Conservation (phyloP, 805 yeast species). For the Lachancea thermotolerans region DNA sequence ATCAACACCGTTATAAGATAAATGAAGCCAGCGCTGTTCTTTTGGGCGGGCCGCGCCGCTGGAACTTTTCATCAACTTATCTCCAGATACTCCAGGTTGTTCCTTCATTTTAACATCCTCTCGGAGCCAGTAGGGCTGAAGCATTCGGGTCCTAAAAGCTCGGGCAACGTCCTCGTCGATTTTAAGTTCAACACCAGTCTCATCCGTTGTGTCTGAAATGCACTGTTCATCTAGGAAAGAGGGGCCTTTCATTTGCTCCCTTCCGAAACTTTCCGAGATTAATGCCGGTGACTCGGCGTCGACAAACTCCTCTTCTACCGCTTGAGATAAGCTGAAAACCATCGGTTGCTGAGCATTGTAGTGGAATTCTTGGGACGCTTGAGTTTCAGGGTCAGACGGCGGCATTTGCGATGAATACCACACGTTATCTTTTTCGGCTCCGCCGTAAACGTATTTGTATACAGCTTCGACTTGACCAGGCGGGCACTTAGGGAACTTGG, state of each 20-base stretch:
- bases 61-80: background rate
- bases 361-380: background rate
- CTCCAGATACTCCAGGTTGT: background rate
- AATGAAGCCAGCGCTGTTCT: too few species aligned
- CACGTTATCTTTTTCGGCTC: constrained; percentile 2
- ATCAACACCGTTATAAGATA: too few species aligned
- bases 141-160: constrained; percentile 1
- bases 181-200: background rate
- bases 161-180: constrained; percentile 2
- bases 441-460: constrained; percentile 23
- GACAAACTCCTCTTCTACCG: background rate
- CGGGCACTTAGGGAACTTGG: constrained; percentile 20
- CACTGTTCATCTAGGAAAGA: background rate
- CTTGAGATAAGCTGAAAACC: constrained; percentile 6
- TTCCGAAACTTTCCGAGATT: background rate
- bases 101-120: background rate
- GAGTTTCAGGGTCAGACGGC: constrained; percentile 1
- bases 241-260: background rate
- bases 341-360: background rate
- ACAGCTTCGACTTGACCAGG: constrained; percentile 19
- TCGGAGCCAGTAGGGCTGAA: background rate
- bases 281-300: background rate
- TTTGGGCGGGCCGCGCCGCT: too few species aligned
- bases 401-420: constrained; percentile 11
- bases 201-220: constrained; percentile 6